Conservation (phyloP, 2,329 filamentous ascomycete genomes). For the Stagonosporopsis rhizophila region DNA sequence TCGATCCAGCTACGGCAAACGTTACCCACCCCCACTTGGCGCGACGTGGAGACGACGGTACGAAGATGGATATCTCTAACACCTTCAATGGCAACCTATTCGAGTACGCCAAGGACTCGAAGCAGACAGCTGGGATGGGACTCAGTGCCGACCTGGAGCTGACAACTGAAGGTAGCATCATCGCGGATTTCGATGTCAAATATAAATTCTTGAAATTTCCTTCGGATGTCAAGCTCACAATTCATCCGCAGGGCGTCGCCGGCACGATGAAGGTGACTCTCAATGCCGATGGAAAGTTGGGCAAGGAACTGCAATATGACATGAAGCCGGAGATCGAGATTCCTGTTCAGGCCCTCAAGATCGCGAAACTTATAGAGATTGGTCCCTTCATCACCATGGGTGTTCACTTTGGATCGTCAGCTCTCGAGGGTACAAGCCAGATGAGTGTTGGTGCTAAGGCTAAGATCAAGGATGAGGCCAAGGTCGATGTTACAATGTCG, state of each 20-base stretch:
- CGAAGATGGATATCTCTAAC: slow-evolving; percentile 25
- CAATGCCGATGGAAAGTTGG: slow-evolving; percentile 28
- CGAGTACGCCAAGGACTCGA: slow-evolving; percentile 28
- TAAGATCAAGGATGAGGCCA: slow-evolving; percentile 26
- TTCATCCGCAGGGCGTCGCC: slow-evolving; percentile 29
- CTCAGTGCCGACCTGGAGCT: slow-evolving; percentile 29
- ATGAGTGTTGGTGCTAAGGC: slow-evolving; percentile 28
- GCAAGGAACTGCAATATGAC: slow-evolving; percentile 28
- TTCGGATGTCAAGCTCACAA: slow-evolving; percentile 21
- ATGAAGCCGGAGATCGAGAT: slow-evolving; percentile 33
- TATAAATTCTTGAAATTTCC: slow-evolving; percentile 19
- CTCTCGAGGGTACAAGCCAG: slow-evolving; percentile 23
- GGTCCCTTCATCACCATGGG: slow-evolving; percentile 33
- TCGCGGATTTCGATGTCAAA: slow-evolving; percentile 30
- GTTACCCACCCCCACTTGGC: slow-evolving; percentile 30
- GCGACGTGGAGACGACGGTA: slow-evolving; percentile 18
- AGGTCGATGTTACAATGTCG: slow-evolving; percentile 19
- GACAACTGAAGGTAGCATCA: slow-evolving; percentile 26
- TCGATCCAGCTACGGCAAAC: slow-evolving; percentile 25
- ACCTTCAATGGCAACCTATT: slow-evolving; percentile 27
- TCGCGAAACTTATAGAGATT: slow-evolving; percentile 26
- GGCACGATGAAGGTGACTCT: slow-evolving; percentile 25
- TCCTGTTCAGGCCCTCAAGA: slow-evolving; percentile 29
- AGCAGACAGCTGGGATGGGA: slow-evolving; percentile 24
- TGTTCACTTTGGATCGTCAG: slow-evolving; percentile 29